phyloP scores from a whole-genome alignment of 1,284 basidiomycete species.

The Trametes hirsuta region DNA sequence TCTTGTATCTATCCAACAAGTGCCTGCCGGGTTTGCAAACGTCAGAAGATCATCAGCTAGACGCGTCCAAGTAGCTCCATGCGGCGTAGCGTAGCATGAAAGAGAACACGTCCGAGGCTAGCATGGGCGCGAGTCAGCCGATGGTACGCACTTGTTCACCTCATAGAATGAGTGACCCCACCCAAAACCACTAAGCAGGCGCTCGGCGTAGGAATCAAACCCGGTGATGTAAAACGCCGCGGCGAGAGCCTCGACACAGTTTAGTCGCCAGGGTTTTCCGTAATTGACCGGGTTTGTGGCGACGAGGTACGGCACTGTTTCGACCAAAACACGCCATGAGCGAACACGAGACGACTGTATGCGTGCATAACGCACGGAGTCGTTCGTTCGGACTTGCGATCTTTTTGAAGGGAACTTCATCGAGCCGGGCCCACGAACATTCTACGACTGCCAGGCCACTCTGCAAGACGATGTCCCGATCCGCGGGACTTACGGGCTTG shows the following conservation, averaged over 20 bases:
- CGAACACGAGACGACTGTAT: background rate
- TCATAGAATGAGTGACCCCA: slow-evolving; percentile 88
- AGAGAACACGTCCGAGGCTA: background rate
- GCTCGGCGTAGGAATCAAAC: slow-evolving; percentile 79
- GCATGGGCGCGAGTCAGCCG: background rate
- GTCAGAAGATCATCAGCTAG: too few relatives aligned
- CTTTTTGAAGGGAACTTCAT: slow-evolving; percentile 93
- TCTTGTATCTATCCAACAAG: slow-evolving; percentile 69
- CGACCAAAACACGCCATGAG: background rate
- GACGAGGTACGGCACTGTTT: slow-evolving; percentile 85
- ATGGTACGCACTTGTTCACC: slow-evolving; percentile 69
- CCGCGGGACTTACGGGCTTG: slow-evolving; percentile 81
- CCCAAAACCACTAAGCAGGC: slow-evolving; percentile 77
- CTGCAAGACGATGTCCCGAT: slow-evolving; percentile 78
- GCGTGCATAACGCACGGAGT: slow-evolving; percentile 60
- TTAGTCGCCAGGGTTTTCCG: slow-evolving; percentile 90
- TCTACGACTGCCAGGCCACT: slow-evolving; percentile 94
- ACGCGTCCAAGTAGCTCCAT: too few relatives aligned
- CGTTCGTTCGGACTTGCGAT: slow-evolving; percentile 94
- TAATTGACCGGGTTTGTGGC: slow-evolving; percentile 96
- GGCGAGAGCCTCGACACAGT: slow-evolving; percentile 92
- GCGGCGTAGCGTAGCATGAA: too few relatives aligned
- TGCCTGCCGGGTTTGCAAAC: background rate
- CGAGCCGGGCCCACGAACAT: slow-evolving; percentile 95
- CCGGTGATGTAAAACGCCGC: slow-evolving; percentile 93